Percentiles rank a stretch among this genome's conserved stretches.
These are phyloP conservation scores for Cladophialophora carrionii DNA, from an alignment of 2,329 filamentous ascomycete species.

Conservation along the genomic window DNA sequence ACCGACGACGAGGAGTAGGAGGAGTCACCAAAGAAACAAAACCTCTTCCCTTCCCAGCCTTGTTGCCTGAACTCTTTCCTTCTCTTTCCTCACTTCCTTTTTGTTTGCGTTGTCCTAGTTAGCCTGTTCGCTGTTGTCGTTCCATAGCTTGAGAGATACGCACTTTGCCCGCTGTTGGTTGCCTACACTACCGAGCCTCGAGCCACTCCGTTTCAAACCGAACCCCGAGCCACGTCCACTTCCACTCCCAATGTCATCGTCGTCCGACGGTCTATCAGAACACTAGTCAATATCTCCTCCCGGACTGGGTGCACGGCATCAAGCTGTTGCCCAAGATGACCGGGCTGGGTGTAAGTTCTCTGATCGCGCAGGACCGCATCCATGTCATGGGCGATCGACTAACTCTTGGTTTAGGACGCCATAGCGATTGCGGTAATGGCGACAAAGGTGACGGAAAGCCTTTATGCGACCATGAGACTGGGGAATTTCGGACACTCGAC, in stretches of 20 bases:
- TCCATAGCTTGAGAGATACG: not conserved
- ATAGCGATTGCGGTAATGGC: not conserved
- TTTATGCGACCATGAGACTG: not conserved
- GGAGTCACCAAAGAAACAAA: slow-evolving; percentile 2
- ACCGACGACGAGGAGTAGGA: not conserved
- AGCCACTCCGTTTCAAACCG: no score
- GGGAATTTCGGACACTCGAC: not conserved
- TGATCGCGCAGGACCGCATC: not conserved
- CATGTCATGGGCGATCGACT: not conserved
- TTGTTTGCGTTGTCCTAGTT: not conserved
- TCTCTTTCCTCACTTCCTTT: not conserved
- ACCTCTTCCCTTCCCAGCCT: slow-evolving; percentile 13
- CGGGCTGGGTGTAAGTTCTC: not conserved
- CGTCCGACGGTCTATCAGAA: not conserved
- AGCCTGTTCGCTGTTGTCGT: not conserved
- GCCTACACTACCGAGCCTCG: not conserved
- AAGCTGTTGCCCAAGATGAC: not conserved
- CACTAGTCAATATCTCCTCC: not conserved
- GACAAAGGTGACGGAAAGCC: not conserved
- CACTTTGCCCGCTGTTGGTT: not conserved
- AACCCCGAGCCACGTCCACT: not conserved
- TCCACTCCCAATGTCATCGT: not conserved
- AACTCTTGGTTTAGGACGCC: not conserved
- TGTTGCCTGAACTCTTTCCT: slow-evolving; percentile 1
- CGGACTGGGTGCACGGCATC: not conserved